Base-by-base conservation (phyloP, 2,329 filamentous ascomycete genomes). In the Venturia oleaginea region DNA sequence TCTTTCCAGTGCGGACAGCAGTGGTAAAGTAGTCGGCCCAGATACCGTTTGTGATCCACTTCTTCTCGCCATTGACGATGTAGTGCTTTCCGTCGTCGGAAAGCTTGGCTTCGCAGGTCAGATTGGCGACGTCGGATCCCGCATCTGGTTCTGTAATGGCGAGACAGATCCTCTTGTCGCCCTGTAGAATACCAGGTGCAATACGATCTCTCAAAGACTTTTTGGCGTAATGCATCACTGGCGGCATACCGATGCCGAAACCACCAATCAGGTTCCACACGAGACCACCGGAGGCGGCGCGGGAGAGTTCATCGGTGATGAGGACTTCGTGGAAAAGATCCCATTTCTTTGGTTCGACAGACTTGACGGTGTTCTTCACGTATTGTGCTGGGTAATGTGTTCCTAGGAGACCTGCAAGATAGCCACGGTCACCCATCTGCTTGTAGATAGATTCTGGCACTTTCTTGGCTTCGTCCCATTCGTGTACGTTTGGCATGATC, bases 31-130 rank as follows among this genome's bases (percentile, higher is more conserved):
- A 99, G 77, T 99, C 94, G 67, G 83, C 85, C 91, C 92, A 97
- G 72, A 97, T 86, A 72, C 94, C 94, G 78, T 99, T 99, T 72
- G 93, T 97, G 77, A 97, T 97, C 93, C 94, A 97, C 81, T 99
- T 99, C 89, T 99, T 97, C 85, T 97, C 93, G 64, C 94, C 94
- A 73, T 97, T 99, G 78, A 99, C 94, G 70, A 97, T 97, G 79
- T 95, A 99, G 80, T 97, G 91, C 82, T 97, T 97, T 73, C 94
- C 94, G 72, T 99, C 94, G 70, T 94, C 90, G 68, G 85, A 90
- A 65, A 97, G 84, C 82, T 96, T 96, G 32, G 94, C 94, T 81
- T 97, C 92, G 76, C 93, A 97, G 17, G 88, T 94, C 69, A 99
- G 76, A 78, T 96, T 97, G 66, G 94, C 94, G 11, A 99, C 94